phyloP scores from a whole-genome alignment of 257 asterid species.

The Striga asiatica region DNA sequence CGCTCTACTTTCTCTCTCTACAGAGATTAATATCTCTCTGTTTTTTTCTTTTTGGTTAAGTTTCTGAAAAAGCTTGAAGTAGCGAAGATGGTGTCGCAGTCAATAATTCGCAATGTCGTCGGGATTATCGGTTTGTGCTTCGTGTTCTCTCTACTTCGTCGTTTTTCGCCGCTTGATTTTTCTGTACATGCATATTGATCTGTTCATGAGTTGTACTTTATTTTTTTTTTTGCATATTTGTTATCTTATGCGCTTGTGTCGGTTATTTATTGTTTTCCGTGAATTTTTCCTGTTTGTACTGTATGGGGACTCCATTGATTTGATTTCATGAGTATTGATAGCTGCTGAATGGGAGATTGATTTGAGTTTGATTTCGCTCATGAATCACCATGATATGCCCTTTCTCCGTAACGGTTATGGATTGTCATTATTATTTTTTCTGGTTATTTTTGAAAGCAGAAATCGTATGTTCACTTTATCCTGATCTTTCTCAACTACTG shows the following conservation, averaged over 20 bases:
- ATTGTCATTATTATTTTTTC: no score
- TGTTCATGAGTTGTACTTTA: no score
- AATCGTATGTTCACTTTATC: no score
- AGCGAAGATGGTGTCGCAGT: constrained; percentile 17
- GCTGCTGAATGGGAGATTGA: no score
- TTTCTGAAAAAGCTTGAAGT: background rate
- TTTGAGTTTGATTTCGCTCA: no score
- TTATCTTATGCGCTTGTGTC: background rate
- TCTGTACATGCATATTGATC: background rate
- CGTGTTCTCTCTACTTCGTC: background rate
- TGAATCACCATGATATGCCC: background rate
- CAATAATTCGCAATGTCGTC: constrained; percentile 13
- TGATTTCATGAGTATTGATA: background rate
- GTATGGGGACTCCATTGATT: background rate
- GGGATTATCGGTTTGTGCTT: constrained; percentile 24
- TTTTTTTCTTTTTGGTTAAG: background rate
- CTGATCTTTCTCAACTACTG: no score
- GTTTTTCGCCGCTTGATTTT: background rate
- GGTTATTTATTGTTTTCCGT: background rate
- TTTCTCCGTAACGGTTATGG: background rate
- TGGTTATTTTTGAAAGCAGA: no score
- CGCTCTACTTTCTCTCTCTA: no score
- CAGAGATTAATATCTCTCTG: no score
- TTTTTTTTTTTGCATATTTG: background rate
- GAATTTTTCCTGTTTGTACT: background rate